Evolutionary conservation across 1,284 basidiomycete genomes (phyloP).

Genomic region (Tetrapyrgos nigripes): DNA sequence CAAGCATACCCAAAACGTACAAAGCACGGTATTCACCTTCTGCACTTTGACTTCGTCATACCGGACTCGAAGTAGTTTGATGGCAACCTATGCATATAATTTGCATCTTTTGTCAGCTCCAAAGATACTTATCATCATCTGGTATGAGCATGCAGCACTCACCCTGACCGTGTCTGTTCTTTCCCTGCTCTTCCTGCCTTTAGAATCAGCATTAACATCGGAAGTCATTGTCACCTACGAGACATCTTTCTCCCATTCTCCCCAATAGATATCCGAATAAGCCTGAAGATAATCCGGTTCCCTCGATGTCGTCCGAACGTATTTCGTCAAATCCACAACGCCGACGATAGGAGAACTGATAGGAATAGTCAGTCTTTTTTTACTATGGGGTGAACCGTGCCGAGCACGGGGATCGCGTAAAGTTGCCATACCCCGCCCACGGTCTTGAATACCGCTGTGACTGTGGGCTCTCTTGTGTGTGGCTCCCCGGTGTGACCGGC

Average conservation of each 20-base stretch:
- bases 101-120: too few species aligned
- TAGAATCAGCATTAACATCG: too few species aligned
- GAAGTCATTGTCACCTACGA: too few species aligned
- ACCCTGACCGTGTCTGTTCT: background rate
- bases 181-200: too few species aligned
- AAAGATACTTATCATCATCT: too few species aligned
- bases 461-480: conserved; percentile 8
- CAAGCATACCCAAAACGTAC: too few species aligned
- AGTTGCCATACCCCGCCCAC: background rate
- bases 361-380: too few species aligned
- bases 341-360: conserved; percentile 14
- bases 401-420: too few species aligned
- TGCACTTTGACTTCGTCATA: conserved; percentile 17
- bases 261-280: conserved; percentile 16
- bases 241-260: conserved; percentile 5
- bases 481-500: conserved; percentile 11
- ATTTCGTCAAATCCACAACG: conserved; percentile 14
- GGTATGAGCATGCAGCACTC: too few species aligned
- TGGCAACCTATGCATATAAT: conserved; percentile 16
- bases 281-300: conserved; percentile 11
- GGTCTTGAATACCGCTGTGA: conserved; percentile 12
- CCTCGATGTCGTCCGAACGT: conserved; percentile 3
- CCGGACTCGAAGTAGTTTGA: conserved; percentile 16
- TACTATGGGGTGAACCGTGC: too few species aligned
- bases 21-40: too few species aligned